These are phyloP conservation scores for Amauroascus verrucosus DNA, from an alignment of 2,329 filamentous ascomycete genomes.

Conservation along the genomic window DNA sequence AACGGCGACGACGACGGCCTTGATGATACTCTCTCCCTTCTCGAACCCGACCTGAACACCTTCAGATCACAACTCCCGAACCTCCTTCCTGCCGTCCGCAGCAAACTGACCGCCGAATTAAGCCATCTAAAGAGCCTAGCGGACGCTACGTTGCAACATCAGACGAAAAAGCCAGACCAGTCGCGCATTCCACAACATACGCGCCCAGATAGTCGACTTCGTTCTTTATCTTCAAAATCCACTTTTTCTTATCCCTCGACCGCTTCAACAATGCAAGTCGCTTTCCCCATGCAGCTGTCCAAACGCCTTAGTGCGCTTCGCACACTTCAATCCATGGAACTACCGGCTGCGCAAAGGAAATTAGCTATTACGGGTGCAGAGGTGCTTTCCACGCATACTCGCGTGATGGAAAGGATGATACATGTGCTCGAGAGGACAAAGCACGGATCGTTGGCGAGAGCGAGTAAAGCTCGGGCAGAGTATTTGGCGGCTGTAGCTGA, in stretches of 20 bases:
- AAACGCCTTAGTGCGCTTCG: slow-evolving; percentile 25
- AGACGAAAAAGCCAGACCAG: slow-evolving; percentile 2
- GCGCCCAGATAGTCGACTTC: slow-evolving; percentile 6
- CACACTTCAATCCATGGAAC: slow-evolving; percentile 24
- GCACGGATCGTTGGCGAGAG: slow-evolving; percentile 29
- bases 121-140: slow-evolving; percentile 12
- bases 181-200: slow-evolving; percentile 6
- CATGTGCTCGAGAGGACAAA: slow-evolving; percentile 34
- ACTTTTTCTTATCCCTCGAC: background rate
- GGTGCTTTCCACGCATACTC: slow-evolving; percentile 26
- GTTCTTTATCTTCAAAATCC: slow-evolving; percentile 6
- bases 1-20: background rate
- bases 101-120: slow-evolving; percentile 10
- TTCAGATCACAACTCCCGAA: slow-evolving; percentile 23
- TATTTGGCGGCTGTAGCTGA: slow-evolving; percentile 32
- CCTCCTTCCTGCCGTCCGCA: slow-evolving; percentile 12
- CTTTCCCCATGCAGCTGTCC: slow-evolving; percentile 23
- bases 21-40: slow-evolving; percentile 24
- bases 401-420: slow-evolving; percentile 29
- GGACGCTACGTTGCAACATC: background rate
- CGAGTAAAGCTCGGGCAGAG: slow-evolving; percentile 31
- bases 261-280: background rate
- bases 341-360: slow-evolving; percentile 26
- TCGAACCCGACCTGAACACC: slow-evolving; percentile 27
- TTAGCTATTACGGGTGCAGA: slow-evolving; percentile 29